These are phyloP conservation scores for Yamadazyma triangularis DNA, from an alignment of 1,139 yeast genomes.

Conservation along the genomic window DNA sequence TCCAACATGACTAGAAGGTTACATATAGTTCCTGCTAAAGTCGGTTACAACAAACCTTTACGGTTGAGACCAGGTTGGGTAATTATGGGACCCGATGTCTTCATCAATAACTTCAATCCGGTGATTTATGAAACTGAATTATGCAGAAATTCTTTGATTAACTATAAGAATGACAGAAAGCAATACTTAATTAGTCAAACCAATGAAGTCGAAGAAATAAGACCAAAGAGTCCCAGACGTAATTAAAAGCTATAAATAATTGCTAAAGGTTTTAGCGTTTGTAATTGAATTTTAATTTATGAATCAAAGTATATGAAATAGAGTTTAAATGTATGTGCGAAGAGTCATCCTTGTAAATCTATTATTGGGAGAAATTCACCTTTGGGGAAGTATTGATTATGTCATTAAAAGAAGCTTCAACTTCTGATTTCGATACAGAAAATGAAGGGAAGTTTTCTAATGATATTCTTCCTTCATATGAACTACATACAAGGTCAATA, in stretches of 20 bases:
- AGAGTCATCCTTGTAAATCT: not conserved
- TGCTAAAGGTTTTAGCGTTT: not conserved
- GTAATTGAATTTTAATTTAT: not conserved
- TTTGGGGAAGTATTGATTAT: no score
- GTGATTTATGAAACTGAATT: constrained; percentile 29
- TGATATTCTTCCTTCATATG: no score
- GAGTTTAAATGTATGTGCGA: not conserved
- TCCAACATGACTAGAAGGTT: constrained; percentile 75
- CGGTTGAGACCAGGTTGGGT: constrained; percentile 88
- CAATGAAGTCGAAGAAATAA: constrained; percentile 67
- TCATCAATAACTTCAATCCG: constrained; percentile 61
- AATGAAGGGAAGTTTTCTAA: no score
- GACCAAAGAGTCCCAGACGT: constrained; percentile 72
- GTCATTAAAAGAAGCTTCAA: no score
- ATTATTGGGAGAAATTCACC: no score
- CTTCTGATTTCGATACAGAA: no score
- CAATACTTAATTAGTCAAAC: constrained; percentile 58
- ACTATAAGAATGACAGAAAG: constrained; percentile 22
- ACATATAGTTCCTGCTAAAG: constrained; percentile 73
- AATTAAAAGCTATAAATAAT: not conserved
- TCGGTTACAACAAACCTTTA: constrained; percentile 62
- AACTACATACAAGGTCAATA: no score
- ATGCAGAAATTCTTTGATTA: constrained; percentile 26
- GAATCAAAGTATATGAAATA: not conserved
- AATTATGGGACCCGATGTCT: constrained; percentile 76